phyloP scores from a whole-genome alignment of 148 eudicot species.

The Limonium bicolor region DNA sequence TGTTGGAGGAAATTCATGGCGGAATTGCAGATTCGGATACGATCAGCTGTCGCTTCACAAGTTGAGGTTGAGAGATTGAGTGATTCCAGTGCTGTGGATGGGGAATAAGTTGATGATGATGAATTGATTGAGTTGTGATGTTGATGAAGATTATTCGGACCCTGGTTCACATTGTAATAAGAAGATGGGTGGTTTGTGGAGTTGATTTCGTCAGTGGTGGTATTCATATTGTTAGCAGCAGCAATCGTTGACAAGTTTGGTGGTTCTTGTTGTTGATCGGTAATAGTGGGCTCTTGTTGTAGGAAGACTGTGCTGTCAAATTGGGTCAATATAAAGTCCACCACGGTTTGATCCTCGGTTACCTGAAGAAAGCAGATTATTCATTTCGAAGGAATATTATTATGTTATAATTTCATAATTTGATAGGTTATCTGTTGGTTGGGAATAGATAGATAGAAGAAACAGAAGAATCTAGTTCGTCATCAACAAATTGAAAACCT shows the following conservation, averaged over 20 bases:
- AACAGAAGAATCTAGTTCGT: not conserved
- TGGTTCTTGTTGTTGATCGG: conserved; percentile 13
- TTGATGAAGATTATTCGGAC: conserved; percentile 6
- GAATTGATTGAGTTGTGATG: conserved; percentile 6
- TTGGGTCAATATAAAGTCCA: conserved; percentile 49
- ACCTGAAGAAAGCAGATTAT: conserved; percentile 22
- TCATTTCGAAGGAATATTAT: not conserved
- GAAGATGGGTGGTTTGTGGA: conserved; percentile 4
- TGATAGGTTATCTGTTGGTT: not conserved
- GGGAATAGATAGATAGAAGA: not conserved
- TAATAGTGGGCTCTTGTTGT: conserved; percentile 31
- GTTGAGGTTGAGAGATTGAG: conserved; percentile 15
- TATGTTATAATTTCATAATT: not conserved
- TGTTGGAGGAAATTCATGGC: conserved; percentile 34
- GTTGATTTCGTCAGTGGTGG: conserved; percentile 10
- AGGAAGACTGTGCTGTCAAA: conserved; percentile 34
- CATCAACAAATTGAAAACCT: conserved; percentile 23
- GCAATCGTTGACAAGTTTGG: conserved; percentile 18
- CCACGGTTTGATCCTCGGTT: conserved; percentile 49
- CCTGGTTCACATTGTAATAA: not conserved
- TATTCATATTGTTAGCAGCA: conserved; percentile 6
- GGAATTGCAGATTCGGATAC: conserved; percentile 16
- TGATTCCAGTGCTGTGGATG: conserved; percentile 15
- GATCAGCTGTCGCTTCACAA: conserved; percentile 15
- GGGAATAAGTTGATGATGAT: conserved; percentile 11